Percentiles rank a stretch among this genome's conserved stretches.
phyloP scores from a whole-genome alignment of 2,329 filamentous ascomycete genomes.

The Furcasterigmium sp. region DNA sequence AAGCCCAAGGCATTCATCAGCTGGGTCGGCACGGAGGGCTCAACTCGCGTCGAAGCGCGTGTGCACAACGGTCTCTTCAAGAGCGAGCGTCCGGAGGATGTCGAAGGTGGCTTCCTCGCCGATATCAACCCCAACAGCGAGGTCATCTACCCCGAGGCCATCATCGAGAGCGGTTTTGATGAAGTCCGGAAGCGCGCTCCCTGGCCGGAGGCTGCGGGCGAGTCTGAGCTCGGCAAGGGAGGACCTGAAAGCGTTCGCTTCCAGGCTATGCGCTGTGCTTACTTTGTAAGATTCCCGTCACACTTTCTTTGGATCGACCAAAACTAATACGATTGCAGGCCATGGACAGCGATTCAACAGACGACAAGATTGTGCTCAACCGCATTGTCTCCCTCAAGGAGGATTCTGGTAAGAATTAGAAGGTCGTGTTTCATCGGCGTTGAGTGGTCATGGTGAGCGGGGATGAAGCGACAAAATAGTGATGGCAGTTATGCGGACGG shows the following conservation, averaged over 20 bases:
- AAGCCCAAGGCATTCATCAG: slow-evolving; percentile 82
- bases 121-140: slow-evolving; percentile 84
- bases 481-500: too few species aligned
- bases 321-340: slow-evolving; percentile 30
- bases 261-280: slow-evolving; percentile 85
- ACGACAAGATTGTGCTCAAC: slow-evolving; percentile 81
- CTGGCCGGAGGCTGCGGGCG: slow-evolving; percentile 76
- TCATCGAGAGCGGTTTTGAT: slow-evolving; percentile 79
- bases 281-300: slow-evolving; percentile 52
- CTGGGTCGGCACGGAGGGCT: slow-evolving; percentile 70
- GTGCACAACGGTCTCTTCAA: slow-evolving; percentile 83
- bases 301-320: not conserved
- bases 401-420: slow-evolving; percentile 59
- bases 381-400: slow-evolving; percentile 90
- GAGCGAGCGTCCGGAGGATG: slow-evolving; percentile 72
- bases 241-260: slow-evolving; percentile 77
- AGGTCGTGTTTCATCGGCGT: not conserved
- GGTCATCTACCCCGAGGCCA: slow-evolving; percentile 68
- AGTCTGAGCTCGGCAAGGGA: slow-evolving; percentile 54
- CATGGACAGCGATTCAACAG: slow-evolving; percentile 72
- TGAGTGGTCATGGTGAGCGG: not conserved
- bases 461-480: slow-evolving; percentile 6
- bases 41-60: slow-evolving; percentile 67
- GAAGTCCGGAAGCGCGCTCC: slow-evolving; percentile 69
- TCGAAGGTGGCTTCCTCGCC: slow-evolving; percentile 73